A percentile compares a stretch with the other conserved stretches of the same genome.
Conservation (phyloP, 345 rosid genomes). For the Turritis glabra region DNA sequence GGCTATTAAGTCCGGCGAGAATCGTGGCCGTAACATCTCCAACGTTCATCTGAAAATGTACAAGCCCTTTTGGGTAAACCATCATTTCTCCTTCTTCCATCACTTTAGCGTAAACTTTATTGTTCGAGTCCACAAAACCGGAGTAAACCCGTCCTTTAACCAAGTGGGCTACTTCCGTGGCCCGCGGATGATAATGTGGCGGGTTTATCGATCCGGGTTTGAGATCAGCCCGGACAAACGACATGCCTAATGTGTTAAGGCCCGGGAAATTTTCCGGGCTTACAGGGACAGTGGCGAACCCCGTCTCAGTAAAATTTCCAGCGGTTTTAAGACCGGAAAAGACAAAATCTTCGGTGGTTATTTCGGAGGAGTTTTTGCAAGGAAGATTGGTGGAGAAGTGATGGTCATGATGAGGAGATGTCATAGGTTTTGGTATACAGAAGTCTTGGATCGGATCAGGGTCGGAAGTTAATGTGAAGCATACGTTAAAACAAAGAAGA, state of each 20-base stretch:
- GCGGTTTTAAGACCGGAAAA: slow-evolving; percentile 62
- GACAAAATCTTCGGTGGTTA: slow-evolving; percentile 62
- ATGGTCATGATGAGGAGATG: slow-evolving; percentile 31
- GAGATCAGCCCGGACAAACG: slow-evolving; percentile 76
- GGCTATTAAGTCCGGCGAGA: slow-evolving; percentile 69
- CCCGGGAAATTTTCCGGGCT: slow-evolving; percentile 67
- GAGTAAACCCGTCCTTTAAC: slow-evolving; percentile 67
- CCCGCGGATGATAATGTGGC: slow-evolving; percentile 85
- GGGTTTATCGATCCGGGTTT: slow-evolving; percentile 63
- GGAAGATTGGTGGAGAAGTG: slow-evolving; percentile 28
- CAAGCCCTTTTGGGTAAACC: slow-evolving; percentile 79
- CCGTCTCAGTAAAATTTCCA: slow-evolving; percentile 53
- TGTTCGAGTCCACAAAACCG: slow-evolving; percentile 71
- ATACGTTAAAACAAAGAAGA: slow-evolving; percentile 28
- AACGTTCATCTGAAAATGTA: slow-evolving; percentile 89
- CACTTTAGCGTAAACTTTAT: slow-evolving; percentile 62
- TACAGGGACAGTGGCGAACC: slow-evolving; percentile 60
- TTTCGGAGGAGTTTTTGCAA: slow-evolving; percentile 70
- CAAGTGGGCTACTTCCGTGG: slow-evolving; percentile 66
- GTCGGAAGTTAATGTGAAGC: slow-evolving; percentile 55
- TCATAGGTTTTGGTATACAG: slow-evolving; percentile 47
- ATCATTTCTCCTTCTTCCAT: slow-evolving; percentile 80
- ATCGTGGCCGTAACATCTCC: slow-evolving; percentile 65
- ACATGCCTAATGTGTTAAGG: slow-evolving; percentile 67
- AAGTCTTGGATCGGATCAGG: slow-evolving; percentile 82